These are phyloP conservation scores for Pichia cactophila DNA, from an alignment of 1,139 yeast species.

Conservation along the genomic window DNA sequence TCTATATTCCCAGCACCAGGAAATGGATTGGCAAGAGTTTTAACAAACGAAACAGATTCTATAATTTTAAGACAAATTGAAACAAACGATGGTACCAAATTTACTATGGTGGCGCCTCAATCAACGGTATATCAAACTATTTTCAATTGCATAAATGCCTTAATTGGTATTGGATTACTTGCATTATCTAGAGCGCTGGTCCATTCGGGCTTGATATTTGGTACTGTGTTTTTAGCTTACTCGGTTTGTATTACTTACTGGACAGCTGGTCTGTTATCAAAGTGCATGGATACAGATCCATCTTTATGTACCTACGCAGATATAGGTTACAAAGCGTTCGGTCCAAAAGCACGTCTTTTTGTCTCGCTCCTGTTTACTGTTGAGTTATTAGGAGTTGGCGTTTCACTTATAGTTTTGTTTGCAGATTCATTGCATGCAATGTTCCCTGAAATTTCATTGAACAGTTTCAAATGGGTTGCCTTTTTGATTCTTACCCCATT, in stretches of 20 bases:
- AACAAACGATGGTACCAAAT: constrained; percentile 63
- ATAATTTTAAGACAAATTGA: constrained; percentile 47
- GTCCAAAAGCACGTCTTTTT: constrained; percentile 45
- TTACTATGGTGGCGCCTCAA: constrained; percentile 77
- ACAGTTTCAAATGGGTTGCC: constrained; percentile 35
- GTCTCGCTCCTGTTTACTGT: constrained; percentile 67
- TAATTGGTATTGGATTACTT: constrained; percentile 80
- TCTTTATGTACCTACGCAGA: constrained; percentile 91
- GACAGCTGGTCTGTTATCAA: constrained; percentile 61
- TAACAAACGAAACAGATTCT: constrained; percentile 23
- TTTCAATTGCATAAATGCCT: constrained; percentile 78
- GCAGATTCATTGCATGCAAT: constrained; percentile 44
- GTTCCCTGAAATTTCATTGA: constrained; percentile 32
- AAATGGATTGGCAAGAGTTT: constrained; percentile 15
- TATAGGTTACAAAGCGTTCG: constrained; percentile 31
- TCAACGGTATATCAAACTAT: constrained; percentile 86
- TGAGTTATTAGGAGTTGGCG: constrained; percentile 52
- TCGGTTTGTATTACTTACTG: constrained; percentile 60
- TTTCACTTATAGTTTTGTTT: constrained; percentile 45
- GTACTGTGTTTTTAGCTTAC: constrained; percentile 43
- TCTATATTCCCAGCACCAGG: constrained; percentile 16
- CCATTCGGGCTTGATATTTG: constrained; percentile 75
- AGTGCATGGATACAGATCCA: constrained; percentile 74
- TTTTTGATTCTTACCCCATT: constrained; percentile 38
- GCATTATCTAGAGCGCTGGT: constrained; percentile 77